Percentiles rank a stretch among this genome's conserved stretches.
These are phyloP conservation scores for Pyrenophora tritici-repentis DNA, from an alignment of 2,329 filamentous ascomycete genomes.

Conservation along the genomic window DNA sequence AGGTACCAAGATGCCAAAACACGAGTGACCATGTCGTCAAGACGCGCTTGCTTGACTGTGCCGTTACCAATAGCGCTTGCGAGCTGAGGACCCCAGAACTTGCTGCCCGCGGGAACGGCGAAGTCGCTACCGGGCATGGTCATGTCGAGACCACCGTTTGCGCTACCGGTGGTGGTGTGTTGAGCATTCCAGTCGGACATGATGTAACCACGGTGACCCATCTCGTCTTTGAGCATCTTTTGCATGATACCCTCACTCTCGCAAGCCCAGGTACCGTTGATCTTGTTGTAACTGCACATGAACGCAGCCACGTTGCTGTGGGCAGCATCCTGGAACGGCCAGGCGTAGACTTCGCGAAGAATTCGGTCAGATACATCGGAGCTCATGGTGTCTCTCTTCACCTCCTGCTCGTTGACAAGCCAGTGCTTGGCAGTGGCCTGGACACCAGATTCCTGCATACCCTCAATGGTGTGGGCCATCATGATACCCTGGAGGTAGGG, in stretches of 20 bases:
- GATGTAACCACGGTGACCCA: conserved; percentile 55
- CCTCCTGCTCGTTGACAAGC: conserved; percentile 72
- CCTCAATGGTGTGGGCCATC: conserved; percentile 51
- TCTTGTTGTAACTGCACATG: conserved; percentile 53
- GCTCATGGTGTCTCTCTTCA: conserved; percentile 49
- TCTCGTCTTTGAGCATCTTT: conserved; percentile 57
- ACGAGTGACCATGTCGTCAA: conserved; percentile 52
- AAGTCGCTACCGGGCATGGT: conserved; percentile 59
- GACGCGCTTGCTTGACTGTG: conserved; percentile 42
- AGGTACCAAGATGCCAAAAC: conserved; percentile 58
- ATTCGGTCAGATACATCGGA: conserved; percentile 73
- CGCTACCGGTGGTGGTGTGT: conserved; percentile 51
- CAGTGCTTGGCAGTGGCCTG: conserved; percentile 53
- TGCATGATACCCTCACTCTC: conserved; percentile 56
- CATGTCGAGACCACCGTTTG: conserved; percentile 58
- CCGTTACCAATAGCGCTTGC: conserved; percentile 59
- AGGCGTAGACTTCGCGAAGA: conserved; percentile 75
- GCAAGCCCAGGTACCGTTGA: conserved; percentile 59
- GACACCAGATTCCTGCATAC: conserved; percentile 53
- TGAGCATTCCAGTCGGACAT: conserved; percentile 55
- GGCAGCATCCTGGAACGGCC: conserved; percentile 78
- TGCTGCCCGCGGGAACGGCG: conserved; percentile 40
- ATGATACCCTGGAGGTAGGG: conserved; percentile 55
- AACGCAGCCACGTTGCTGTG: conserved; percentile 64
- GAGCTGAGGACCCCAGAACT: conserved; percentile 63